Evolutionary conservation across 23 red algal genomes (phyloP).

Genomic region (Gracilaria domingensis): DNA sequence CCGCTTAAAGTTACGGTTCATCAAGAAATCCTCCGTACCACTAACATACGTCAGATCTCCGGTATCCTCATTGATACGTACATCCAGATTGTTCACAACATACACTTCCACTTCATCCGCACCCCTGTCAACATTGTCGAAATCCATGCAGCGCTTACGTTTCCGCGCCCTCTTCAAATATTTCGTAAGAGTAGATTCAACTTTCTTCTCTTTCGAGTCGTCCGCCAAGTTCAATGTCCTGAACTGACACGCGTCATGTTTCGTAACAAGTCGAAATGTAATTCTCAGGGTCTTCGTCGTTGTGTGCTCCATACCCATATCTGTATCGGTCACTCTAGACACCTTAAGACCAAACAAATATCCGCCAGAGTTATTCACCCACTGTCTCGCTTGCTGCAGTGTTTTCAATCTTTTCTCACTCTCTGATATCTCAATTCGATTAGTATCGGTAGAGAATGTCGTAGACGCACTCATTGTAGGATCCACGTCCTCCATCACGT

Average conservation of each 20-base stretch:
- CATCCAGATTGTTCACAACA: slow-evolving; percentile 44
- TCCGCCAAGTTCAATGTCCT: slow-evolving; percentile 17
- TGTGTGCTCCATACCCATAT: too few relatives aligned
- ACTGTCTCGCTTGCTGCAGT: slow-evolving; percentile 7
- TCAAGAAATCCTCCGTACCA: slow-evolving; percentile 45
- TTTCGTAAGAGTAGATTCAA: background rate
- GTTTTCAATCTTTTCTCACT: background rate
- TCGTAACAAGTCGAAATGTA: slow-evolving; percentile 28
- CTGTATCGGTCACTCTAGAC: background rate
- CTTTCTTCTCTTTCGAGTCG: slow-evolving; percentile 4
- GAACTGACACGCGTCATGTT: slow-evolving; percentile 28
- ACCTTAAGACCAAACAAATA: slow-evolving; percentile 24
- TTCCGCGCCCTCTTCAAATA: slow-evolving; percentile 39
- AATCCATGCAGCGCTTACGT: background rate
- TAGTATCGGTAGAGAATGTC: background rate
- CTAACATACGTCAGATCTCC: slow-evolving; percentile 29
- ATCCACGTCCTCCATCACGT: slow-evolving; percentile 7
- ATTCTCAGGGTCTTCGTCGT: background rate
- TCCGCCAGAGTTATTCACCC: slow-evolving; percentile 8
- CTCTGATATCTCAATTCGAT: background rate
- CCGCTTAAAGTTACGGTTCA: slow-evolving; percentile 29
- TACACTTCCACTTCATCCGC: slow-evolving; percentile 27
- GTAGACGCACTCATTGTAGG: background rate
- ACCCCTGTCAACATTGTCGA: background rate
- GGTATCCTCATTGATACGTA: slow-evolving; percentile 29